Evolutionary conservation across 306 rosid genomes (phyloP), one percentile per base, ranked within the genome.

Genomic region (Psophocarpus tetragonolobus): DNA sequence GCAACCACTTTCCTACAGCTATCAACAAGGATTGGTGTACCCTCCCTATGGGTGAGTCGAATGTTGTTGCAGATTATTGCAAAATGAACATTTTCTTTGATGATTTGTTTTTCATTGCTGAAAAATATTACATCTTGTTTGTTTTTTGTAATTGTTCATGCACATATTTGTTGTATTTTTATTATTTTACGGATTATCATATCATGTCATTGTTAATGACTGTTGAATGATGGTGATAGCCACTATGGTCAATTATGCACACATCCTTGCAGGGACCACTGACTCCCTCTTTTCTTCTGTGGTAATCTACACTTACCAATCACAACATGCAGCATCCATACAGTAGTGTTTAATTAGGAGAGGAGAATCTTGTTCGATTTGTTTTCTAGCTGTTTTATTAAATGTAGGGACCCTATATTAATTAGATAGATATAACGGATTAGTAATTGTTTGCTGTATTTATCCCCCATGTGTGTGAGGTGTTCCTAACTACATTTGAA

Each of bases 21-120:
- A 94, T 80, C 96, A 87, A 53, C 97, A 89, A 81, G 96, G 97
- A 70, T 64, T 94, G 73, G 72, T 87, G 80, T 90, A 88, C 90
- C 97, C 98, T 72, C 92, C 91, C 45, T 90, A 92, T 54, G 97
- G 97, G 98, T 94, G 62, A 87, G 98, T 85, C 18, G 33, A 65
- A 35, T 69, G 58, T 67, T 14, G 20, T 58, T 66, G 24, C 30
- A 57, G 50, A 48, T 39, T 12, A 41, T 42, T 23, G 54, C 50
- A n/a, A 47, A 69, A 18, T 29, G 12, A 45, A 45, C 23, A 12
- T 53, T 41, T 57, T 5, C 23, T 81, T 48, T 61, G 30, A 61
- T 33, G 57, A 73, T 74, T 77, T 44, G 6, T 57, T 51, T 51
- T 51, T 47, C n/a, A n/a, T 20, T 24, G 62, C 53, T 23, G 24